Conservation (phyloP, 805 yeast species). For the Vanderwaltozyma polyspora region DNA sequence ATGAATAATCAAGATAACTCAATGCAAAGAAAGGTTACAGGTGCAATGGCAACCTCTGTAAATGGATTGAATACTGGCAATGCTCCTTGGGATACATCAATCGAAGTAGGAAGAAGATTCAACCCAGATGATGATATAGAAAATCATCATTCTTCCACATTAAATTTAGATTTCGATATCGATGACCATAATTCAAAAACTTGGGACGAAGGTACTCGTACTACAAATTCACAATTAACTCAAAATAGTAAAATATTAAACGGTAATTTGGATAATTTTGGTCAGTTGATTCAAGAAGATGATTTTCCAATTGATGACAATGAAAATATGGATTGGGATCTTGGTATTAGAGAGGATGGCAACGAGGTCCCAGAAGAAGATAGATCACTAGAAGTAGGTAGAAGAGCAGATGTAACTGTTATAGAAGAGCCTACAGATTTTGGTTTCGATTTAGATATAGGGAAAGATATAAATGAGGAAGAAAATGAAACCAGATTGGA, state of each 20-base stretch:
- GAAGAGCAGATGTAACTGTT: slow-evolving; percentile 32
- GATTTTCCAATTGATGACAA: slow-evolving; percentile 20
- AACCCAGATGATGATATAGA: slow-evolving; percentile 16
- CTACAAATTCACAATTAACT: slow-evolving; percentile 2
- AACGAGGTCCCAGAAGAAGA: slow-evolving; percentile 29
- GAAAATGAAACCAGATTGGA: slow-evolving; percentile 2
- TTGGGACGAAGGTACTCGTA: slow-evolving; percentile 21
- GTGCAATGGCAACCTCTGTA: slow-evolving; percentile 21
- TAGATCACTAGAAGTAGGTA: slow-evolving; percentile 56
- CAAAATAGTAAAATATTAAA: not conserved
- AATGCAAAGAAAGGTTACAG: slow-evolving; percentile 22
- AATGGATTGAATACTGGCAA: not conserved
- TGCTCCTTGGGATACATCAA: slow-evolving; percentile 19
- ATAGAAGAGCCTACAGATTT: slow-evolving; percentile 31
- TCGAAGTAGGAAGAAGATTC: slow-evolving; percentile 25
- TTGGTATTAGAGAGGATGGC: slow-evolving; percentile 16
- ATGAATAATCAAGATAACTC: slow-evolving; percentile 10
- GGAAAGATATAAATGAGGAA: slow-evolving; percentile 25
- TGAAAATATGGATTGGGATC: slow-evolving; percentile 19
- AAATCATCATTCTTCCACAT: slow-evolving; percentile 12
- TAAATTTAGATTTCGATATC: slow-evolving; percentile 28
- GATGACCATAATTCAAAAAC: slow-evolving; percentile 6
- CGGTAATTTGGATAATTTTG: not conserved
- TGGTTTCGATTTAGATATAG: slow-evolving; percentile 43
- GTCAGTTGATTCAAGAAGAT: slow-evolving; percentile 4